Conservation (phyloP, 2,329 filamentous ascomycete genomes). For the Pseudogymnoascus sp. region DNA sequence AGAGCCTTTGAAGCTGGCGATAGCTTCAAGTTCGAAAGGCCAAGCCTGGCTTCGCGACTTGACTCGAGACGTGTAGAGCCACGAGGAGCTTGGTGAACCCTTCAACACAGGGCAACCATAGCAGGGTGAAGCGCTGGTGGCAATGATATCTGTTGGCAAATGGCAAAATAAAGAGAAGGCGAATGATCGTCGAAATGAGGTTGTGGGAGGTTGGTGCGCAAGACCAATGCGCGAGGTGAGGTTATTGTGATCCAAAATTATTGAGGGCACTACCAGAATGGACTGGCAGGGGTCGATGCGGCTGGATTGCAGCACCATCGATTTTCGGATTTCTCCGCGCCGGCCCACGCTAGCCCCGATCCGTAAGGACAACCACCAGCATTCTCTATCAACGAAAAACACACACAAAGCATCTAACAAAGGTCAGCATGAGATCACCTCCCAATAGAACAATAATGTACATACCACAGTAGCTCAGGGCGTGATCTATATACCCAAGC, state of each 20-base stretch:
- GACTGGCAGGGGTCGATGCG: constrained; percentile 4
- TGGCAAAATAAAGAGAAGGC: not conserved
- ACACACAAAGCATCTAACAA: not conserved
- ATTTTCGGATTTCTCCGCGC: constrained; percentile 4
- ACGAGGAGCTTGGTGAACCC: constrained; percentile 8
- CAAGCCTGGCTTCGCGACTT: constrained; percentile 8
- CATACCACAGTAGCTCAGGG: not conserved
- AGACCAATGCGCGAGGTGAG: constrained; percentile 1
- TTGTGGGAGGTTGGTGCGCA: constrained; percentile 6
- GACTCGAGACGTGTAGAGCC: constrained; percentile 8
- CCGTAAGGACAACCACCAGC: not conserved
- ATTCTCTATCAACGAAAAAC: not conserved
- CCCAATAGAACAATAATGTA: not conserved
- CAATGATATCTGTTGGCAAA: not conserved
- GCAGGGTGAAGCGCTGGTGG: constrained; percentile 1
- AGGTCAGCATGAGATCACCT: not conserved
- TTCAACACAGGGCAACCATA: constrained; percentile 7
- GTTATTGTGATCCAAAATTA: constrained; percentile 9
- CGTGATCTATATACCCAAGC: not conserved
- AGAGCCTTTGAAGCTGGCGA: constrained; percentile 5
- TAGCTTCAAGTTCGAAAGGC: constrained; percentile 4
- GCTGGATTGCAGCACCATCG: not conserved
- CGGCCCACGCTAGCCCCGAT: not conserved
- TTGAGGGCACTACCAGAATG: constrained; percentile 7
- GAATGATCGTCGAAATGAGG: not conserved